Conservation (phyloP, 78 protist species). For the Kipferlia bialata region DNA sequence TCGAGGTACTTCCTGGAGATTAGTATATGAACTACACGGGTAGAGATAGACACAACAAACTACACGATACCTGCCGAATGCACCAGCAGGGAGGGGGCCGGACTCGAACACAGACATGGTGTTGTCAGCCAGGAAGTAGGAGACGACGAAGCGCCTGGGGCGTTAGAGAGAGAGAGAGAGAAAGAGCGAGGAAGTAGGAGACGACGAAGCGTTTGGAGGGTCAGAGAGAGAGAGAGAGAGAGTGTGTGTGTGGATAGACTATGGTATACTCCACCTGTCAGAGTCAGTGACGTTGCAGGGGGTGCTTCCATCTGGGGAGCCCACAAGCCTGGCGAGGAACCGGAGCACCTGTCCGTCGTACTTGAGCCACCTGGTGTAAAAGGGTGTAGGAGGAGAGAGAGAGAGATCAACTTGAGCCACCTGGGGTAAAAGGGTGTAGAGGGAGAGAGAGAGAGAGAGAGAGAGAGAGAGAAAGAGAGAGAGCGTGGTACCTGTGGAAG, state of each 20-base stretch:
- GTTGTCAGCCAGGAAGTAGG: slow-evolving; percentile 38
- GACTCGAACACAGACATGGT: slow-evolving; percentile 42
- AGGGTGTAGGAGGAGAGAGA: too few relatives aligned
- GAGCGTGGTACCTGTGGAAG: too few relatives aligned
- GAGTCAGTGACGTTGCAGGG: slow-evolving; percentile 1
- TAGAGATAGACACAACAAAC: not conserved
- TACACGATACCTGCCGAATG: not conserved
- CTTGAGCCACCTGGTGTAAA: slow-evolving; percentile 13
- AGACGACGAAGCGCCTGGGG: slow-evolving; percentile 41
- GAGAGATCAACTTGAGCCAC: too few relatives aligned
- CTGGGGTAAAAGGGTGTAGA: too few relatives aligned
- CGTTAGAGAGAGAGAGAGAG: slow-evolving; percentile 24
- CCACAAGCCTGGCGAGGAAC: slow-evolving; percentile 44
- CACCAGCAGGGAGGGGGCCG: slow-evolving; percentile 4
- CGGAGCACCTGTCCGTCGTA: slow-evolving; percentile 35
- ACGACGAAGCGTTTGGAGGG: slow-evolving; percentile 37
- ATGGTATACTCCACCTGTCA: too few relatives aligned
- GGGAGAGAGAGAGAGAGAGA: too few relatives aligned
- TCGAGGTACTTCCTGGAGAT: too few relatives aligned
- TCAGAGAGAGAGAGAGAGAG: slow-evolving; percentile 29
- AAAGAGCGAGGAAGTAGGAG: slow-evolving; percentile 29
- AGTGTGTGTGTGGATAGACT: too few relatives aligned
- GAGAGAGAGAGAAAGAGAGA: too few relatives aligned
- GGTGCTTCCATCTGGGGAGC: too few relatives aligned
- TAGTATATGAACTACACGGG: not conserved